Evolutionary conservation across 768 basidiomycete species (phyloP).

Genomic region (Clitopilus hobsonii): DNA sequence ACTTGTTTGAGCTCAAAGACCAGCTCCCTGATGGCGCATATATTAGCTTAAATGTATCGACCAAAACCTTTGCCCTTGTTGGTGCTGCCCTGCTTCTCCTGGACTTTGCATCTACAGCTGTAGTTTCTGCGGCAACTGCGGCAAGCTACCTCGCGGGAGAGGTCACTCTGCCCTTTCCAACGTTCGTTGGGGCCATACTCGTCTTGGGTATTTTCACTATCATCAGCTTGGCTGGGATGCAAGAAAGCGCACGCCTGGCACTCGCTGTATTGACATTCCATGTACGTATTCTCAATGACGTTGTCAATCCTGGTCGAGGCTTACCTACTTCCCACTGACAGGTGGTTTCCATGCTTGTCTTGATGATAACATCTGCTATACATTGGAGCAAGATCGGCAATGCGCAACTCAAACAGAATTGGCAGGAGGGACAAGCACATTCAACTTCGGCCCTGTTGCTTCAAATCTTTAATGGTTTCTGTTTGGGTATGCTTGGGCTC

Average conservation of each 20-base stretch:
- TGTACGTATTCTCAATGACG: conserved; percentile 27
- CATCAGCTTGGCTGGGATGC: conserved; percentile 53
- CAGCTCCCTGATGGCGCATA: background rate
- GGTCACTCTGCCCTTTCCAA: conserved; percentile 50
- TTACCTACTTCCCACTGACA: conserved; percentile 18
- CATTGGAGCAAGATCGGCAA: conserved; percentile 51
- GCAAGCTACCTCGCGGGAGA: conserved; percentile 64
- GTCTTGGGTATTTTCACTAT: conserved; percentile 50
- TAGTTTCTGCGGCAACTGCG: conserved; percentile 73
- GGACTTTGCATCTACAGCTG: conserved; percentile 64
- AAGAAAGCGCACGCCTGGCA: conserved; percentile 60
- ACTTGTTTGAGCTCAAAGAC: background rate
- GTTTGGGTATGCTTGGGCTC: conserved; percentile 66
- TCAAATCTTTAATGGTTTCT: conserved; percentile 62
- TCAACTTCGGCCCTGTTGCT: conserved; percentile 27
- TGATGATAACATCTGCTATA: conserved; percentile 45
- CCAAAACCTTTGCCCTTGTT: conserved; percentile 58
- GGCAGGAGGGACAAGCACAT: conserved; percentile 34
- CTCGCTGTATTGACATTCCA: conserved; percentile 55
- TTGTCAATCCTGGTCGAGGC: background rate
- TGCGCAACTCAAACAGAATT: conserved; percentile 47
- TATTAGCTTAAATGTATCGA: conserved; percentile 54
- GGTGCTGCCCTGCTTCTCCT: conserved; percentile 65
- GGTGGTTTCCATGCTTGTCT: conserved; percentile 51
- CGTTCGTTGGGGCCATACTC: conserved; percentile 46